Base-by-base conservation (phyloP, 768 basidiomycete genomes). In the Chalciporus pseudorubinellus region DNA sequence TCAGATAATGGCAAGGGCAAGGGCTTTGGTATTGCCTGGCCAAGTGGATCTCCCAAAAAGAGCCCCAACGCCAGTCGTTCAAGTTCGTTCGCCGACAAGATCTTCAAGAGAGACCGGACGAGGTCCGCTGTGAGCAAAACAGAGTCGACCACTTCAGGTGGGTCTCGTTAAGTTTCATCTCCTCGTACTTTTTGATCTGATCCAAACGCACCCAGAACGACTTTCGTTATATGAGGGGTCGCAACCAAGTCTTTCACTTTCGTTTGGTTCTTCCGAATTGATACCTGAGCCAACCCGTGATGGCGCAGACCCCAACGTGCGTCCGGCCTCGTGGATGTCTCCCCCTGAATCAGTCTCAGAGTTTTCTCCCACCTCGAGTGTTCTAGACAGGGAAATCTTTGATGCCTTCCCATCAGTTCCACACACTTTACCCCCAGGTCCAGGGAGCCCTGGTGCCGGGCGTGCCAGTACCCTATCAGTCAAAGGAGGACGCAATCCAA, bases 331-430 rank as follows among this genome's bases (percentile, higher is more conserved):
- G 3, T 79, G 77, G 76, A 66, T 73, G 51, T 82, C 79, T 67
- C 77, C 26, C 50, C 70, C 16, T 63, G 66, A 74, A 33, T 72
- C 75, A 3, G 73, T 60, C 50, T 39, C 70, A 63, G 53, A 70
- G 72, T 56, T 81, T 73, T 54, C 81, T 70, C 44, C 66, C 14
- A 41, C 59, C 0, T 56, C 67, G 2, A 69, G 69, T 57, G 28
- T 60, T 21, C 77, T 88, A 39, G 83, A 85, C 60, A 71, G 73
- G 53, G 79, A 79, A 11, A 68, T 87, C 20, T 86, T 84, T 56
- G 86, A 88, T 51, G 78, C 84, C 7, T 89, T 89, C 67, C 88
- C 88, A 20, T 78, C 79, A 29, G 86, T 89, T 6, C 87, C 87
- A 2, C 72, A 76, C 42, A 73, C 72, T 16, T 65, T 74, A 6